Conservation (phyloP, 176 grass and related monocot species). For the Panicum miliaceum region DNA sequence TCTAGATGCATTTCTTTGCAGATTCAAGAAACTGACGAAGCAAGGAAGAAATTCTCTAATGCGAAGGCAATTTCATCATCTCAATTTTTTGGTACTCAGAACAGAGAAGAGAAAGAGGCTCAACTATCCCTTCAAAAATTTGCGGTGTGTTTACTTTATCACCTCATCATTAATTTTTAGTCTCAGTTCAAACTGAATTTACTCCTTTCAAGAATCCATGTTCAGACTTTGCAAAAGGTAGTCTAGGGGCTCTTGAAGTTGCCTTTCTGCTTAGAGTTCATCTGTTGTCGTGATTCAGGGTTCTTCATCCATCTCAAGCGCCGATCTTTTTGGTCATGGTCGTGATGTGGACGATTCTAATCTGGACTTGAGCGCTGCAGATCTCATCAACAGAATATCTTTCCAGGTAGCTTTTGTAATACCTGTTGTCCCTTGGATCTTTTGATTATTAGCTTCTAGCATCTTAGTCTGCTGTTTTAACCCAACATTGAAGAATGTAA, state of each 20-base stretch:
- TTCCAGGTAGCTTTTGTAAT: constrained; percentile 66
- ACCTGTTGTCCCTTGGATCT: neutral
- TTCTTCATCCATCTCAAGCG: constrained; percentile 78
- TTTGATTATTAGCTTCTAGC: neutral
- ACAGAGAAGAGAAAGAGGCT: constrained; percentile 63
- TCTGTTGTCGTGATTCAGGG: constrained; percentile 44
- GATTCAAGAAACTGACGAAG: constrained; percentile 72
- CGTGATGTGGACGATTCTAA: constrained; percentile 42
- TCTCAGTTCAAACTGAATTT: neutral
- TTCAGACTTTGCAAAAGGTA: neutral
- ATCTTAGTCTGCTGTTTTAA: neutral
- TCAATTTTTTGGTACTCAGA: constrained; percentile 71
- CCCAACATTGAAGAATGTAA: neutral
- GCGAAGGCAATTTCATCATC: constrained; percentile 84
- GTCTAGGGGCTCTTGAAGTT: neutral
- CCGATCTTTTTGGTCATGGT: constrained; percentile 80
- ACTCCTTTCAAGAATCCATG: neutral
- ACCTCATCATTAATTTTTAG: neutral
- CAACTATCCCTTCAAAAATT: constrained; percentile 77
- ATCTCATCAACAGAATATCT: constrained; percentile 81
- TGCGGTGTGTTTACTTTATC: constrained; percentile 45
- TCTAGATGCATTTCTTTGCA: constrained; percentile 25
- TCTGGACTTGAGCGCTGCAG: constrained; percentile 68
- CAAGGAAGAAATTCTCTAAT: constrained; percentile 86
- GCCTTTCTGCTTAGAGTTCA: neutral